These are phyloP conservation scores for Amesomyces nigricolor DNA, from an alignment of 2,329 filamentous ascomycete genomes.

Conservation along the genomic window DNA sequence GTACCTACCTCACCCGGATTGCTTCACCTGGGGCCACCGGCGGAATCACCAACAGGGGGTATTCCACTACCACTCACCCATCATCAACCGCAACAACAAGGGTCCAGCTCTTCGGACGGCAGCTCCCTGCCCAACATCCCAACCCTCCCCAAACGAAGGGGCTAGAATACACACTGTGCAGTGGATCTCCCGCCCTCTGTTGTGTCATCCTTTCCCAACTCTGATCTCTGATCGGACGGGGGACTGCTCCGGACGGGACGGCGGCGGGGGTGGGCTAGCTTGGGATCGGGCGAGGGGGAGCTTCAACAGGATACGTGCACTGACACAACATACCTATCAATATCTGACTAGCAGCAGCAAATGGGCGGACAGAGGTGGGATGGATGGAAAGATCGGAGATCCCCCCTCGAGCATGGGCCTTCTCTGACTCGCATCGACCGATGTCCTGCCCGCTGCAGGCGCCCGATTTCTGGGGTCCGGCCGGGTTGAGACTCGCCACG, in stretches of 20 bases:
- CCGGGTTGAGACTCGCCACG: slow-evolving; percentile 2
- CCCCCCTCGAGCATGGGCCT: not conserved
- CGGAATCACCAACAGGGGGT: too few relatives aligned
- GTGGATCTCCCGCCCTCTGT: not conserved
- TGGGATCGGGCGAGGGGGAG: too few relatives aligned
- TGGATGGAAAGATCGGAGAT: not conserved
- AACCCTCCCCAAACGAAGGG: not conserved
- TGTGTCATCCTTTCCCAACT: slow-evolving; percentile 8
- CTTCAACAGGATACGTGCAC: too few relatives aligned
- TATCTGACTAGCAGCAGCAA: too few relatives aligned
- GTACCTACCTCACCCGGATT: too few relatives aligned
- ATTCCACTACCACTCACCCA: too few relatives aligned
- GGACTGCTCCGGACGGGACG: too few relatives aligned
- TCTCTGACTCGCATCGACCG: not conserved
- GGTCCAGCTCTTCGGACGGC: not conserved
- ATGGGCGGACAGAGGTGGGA: too few relatives aligned
- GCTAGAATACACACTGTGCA: slow-evolving; percentile 1
- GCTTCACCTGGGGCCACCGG: too few relatives aligned
- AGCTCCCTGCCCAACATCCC: not conserved
- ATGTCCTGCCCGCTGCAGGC: not conserved
- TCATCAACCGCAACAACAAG: not conserved
- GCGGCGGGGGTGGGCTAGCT: too few relatives aligned
- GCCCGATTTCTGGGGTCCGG: not conserved
- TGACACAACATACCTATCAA: too few relatives aligned
- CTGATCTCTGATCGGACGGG: not conserved